These are phyloP conservation scores for Begonia peltatifolia DNA, from an alignment of 306 rosid species.

Conservation along the genomic window DNA sequence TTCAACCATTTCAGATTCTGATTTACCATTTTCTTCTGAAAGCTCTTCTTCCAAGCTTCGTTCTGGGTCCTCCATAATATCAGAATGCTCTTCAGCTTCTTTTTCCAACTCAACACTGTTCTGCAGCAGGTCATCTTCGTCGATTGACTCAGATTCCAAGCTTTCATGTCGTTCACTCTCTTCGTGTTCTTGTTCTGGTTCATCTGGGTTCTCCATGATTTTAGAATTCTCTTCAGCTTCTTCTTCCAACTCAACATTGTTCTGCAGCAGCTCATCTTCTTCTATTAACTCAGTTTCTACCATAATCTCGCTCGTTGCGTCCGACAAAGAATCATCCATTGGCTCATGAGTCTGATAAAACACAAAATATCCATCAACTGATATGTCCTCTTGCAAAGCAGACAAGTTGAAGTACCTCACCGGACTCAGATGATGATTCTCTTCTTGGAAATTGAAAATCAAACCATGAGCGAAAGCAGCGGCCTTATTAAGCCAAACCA, in stretches of 20 bases:
- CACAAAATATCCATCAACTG: conserved; percentile 13
- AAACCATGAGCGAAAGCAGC: conserved; percentile 21
- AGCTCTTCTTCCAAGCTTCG: not conserved
- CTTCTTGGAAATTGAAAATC: conserved; percentile 21
- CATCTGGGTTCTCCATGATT: too few relatives aligned
- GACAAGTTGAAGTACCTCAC: conserved; percentile 41
- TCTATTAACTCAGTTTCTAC: conserved; percentile 3
- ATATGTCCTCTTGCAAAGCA: conserved; percentile 9
- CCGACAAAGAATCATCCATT: not conserved
- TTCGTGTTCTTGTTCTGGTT: conserved; percentile 3
- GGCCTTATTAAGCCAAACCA: conserved; percentile 18
- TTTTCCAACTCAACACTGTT: not conserved
- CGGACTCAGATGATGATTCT: conserved; percentile 1
- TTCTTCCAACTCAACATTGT: not conserved
- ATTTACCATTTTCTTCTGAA: not conserved
- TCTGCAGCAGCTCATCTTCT: not conserved
- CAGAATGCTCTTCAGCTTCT: conserved; percentile 4
- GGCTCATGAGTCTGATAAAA: conserved; percentile 10
- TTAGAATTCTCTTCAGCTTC: conserved; percentile 4
- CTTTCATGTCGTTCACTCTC: not conserved
- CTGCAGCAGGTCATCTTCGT: not conserved
- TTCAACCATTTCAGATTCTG: too few relatives aligned
- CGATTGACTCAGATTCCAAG: not conserved
- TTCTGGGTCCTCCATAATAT: too few relatives aligned
- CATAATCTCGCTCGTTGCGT: not conserved